Evolutionary conservation across 345 rosid species (phyloP), one percentile per base, ranked within the genome.

Genomic region (Citrus trifoliata): DNA sequence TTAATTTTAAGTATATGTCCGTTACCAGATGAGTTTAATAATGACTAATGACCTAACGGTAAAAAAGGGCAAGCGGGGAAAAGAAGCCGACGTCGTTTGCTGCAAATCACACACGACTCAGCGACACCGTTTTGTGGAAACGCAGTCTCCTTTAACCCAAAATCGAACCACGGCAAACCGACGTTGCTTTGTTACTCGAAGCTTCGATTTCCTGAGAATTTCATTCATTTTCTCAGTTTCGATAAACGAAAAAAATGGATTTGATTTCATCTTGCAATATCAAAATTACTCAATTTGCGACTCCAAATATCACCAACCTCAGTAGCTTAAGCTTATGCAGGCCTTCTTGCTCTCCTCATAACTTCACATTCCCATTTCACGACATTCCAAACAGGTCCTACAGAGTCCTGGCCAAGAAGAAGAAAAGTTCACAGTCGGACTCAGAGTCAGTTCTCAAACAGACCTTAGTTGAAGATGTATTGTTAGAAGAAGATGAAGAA

Each of bases 341-440:
- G 69, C 73, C 71, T 70, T 79, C 77, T 28, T 61, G 46, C 61
- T 55, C 82, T 28, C 10, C 51, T 51, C 71, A 59, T 5, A 69
- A 69, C 78, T 72, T 86, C 28, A 38, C 76, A 2, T 70, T 82
- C 32, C 77, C 85, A 37, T 78, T 77, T 81, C 79, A 42, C 48
- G 56, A 46, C 80, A 67, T 24, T 73, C 75, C 83, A 28, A 76
- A 78, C 4, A 74, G 32, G 58, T 79, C 77, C 63, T 32, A 40
- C 19, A 21, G 58, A 42, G 80, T 80, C 69, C 79, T 32, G 35
- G 95, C 98, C 59, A 86, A 82, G 90, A 88, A 88, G 87, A 87
- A 87, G 86, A 86, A 59, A 25, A 81, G 73, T 80, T 78, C 88
- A 16, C 80, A 80, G 65, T 73, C 80, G 12, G 80, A 78, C 37